Evolutionary conservation across 2,329 filamentous ascomycete genomes (phyloP), one percentile per base, ranked within the genome.

Genomic region (Paecilomyces dactylethromorphus): DNA sequence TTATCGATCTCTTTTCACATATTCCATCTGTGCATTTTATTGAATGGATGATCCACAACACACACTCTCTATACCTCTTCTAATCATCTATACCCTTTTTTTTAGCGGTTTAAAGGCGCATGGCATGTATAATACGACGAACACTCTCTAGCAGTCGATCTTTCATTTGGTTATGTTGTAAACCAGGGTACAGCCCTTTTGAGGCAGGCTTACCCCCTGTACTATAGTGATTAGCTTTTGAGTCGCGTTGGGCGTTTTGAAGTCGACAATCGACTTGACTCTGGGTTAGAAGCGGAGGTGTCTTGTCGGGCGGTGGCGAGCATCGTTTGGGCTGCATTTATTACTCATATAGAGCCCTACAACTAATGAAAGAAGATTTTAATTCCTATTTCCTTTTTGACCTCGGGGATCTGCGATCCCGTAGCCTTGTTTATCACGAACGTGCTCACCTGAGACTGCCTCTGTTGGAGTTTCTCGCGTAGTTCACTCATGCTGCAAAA

Each of bases 11-110:
- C 39, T 18, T 45, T 18, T 45, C 39, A 45, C 10, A 18, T 45
- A 6, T 29, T 29, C 26, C n/a, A 18, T 45, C 21, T 53, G 31
- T 55, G n/a, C 54, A 21, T 58, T 35, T 54, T 56, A 15, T 56
- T 55, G 57, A 45, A 18, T n/a, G 4, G 15, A 45, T n/a, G 39
- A 53, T 33, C 29, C 53, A 39, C 53, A 57, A 54, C 26, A 26
- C 56, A 54, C 33, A 24, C 56, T 53, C 15, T 45, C 26, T 54
- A 49, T 50, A 24, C 54, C 51, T 39, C 53, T 53, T 5, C 26
- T 57, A 2, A 56, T 62, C 57, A 54, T 45, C 29, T 58, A 53
- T 59, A 53, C 60, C 55, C 61, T 62, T 54, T 57, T 32, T 45
- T 57, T 60, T 39, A 32, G 2, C 32, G 53, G 52, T 18, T 29